Conservation (phyloP, 2,329 filamentous ascomycete species). For the Tolypocladium cylindrosporum region DNA sequence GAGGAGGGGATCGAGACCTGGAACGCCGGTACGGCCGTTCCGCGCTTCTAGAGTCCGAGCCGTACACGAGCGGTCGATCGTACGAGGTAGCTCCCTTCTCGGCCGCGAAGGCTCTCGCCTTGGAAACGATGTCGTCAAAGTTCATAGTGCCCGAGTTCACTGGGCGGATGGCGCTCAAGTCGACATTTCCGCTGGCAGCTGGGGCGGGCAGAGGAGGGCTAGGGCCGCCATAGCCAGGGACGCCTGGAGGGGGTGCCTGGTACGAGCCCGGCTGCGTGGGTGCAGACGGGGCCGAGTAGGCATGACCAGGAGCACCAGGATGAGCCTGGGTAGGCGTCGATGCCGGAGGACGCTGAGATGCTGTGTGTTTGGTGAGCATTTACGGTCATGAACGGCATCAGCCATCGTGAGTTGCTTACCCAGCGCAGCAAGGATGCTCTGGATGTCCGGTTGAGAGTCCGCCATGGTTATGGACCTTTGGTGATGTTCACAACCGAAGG, state of each 20-base stretch:
- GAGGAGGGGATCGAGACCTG: conserved; percentile 65
- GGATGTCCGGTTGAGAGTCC: conserved; percentile 28
- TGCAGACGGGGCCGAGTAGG: conserved; percentile 27
- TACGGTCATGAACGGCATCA: too few species aligned
- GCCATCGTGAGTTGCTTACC: conserved; percentile 23
- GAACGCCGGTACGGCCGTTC: conserved; percentile 51
- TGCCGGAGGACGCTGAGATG: conserved; percentile 32
- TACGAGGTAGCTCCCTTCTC: conserved; percentile 63
- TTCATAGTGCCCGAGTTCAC: conserved; percentile 73
- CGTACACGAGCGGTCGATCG: conserved; percentile 43
- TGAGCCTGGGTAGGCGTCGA: conserved; percentile 32
- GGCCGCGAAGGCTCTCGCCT: conserved; percentile 71
- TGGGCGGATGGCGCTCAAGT: conserved; percentile 71
- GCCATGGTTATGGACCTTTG: conserved; percentile 18
- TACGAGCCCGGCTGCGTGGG: conserved; percentile 22
- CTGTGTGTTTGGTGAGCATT: conserved; percentile 14
- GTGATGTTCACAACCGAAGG: background rate
- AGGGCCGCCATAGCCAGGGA: conserved; percentile 25
- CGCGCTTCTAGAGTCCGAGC: conserved; percentile 21
- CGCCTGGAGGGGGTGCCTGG: conserved; percentile 25
- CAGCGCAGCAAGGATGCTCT: conserved; percentile 38
- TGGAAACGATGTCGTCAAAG: conserved; percentile 74
- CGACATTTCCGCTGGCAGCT: conserved; percentile 64
- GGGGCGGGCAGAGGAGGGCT: conserved; percentile 53
- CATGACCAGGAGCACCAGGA: conserved; percentile 24